Conservation (phyloP, 2,329 filamentous ascomycete genomes). For the Botrytis tulipae region DNA sequence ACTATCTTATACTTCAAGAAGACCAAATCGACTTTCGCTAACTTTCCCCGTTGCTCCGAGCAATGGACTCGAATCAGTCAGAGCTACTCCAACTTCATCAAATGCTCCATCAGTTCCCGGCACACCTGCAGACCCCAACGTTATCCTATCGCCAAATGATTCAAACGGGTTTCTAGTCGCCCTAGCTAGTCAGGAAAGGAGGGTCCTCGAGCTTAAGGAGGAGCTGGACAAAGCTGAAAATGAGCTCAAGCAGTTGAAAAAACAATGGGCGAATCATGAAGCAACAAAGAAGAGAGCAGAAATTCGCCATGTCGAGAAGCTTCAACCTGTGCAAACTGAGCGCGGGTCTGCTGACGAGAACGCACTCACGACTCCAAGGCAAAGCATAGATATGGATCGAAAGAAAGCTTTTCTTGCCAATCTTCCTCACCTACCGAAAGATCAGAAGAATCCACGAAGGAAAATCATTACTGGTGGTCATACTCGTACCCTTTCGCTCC, state of each 20-base stretch:
- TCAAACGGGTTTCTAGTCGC: constrained; percentile 68
- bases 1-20: constrained; percentile 33
- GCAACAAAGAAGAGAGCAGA: constrained; percentile 72
- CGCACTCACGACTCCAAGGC: constrained; percentile 27
- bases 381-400: constrained; percentile 65
- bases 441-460: constrained; percentile 45
- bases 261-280: constrained; percentile 77
- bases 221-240: constrained; percentile 81
- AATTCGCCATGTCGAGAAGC: constrained; percentile 56
- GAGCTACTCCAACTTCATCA: constrained; percentile 36
- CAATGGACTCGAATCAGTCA: constrained; percentile 30
- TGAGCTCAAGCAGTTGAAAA: constrained; percentile 75
- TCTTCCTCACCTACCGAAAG: constrained; percentile 37
- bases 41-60: constrained; percentile 38
- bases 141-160: constrained; percentile 34
- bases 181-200: constrained; percentile 87
- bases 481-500: constrained; percentile 68
- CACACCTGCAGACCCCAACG: constrained; percentile 29
- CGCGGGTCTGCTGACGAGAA: constrained; percentile 30
- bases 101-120: constrained; percentile 32
- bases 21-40: constrained; percentile 37
- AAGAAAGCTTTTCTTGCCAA: constrained; percentile 64
- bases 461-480: constrained; percentile 69
- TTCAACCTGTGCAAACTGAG: constrained; percentile 50
- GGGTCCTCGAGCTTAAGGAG: constrained; percentile 85